Base-by-base conservation (phyloP, 164 flowering plant genomes). In the Cinnamomum micranthum region DNA sequence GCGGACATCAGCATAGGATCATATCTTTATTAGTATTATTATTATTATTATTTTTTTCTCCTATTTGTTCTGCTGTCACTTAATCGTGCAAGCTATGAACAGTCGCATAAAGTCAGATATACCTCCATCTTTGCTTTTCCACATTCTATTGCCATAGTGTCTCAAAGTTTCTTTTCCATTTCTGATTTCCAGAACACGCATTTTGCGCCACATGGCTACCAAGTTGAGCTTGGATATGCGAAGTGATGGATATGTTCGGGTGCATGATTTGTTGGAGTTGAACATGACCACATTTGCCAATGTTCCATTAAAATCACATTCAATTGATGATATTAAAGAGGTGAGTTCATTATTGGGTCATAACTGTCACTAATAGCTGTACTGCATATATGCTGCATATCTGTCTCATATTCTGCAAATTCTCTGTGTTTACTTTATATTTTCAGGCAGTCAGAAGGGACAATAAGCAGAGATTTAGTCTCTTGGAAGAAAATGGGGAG, bases 121-220 rank as follows among this genome's bases (percentile, higher is more conserved):
- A 31, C 5, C 11, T 41, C 47, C 47, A 41, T 41, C 11, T 41
- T 41, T 10, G 2, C 3, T 28, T n/a, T 41, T 20, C 6, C 35
- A 3, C 35, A 22, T 31, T 64, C 12, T 27, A 31, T 17, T n/a
- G 24, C 15, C 60, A 23, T 13, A 73, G 69, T 27, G 15, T 27
- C 11, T 33, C 35, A 28, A 28, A 59, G n/a, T 4, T 27, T 51
- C 25, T 47, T 58, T 69, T 62, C 51, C 50, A 51, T 65, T 7
- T 75, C 64, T 19, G 52, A 22, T 65, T 79, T 80, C 60, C 84
- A 95, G 99, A 82, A 88, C 93, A 6, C 85, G 94, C 1, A 85
- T 95, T 73, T 78, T 95, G 85, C 88, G 99, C 35, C 99, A 95
- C 80, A 88, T 83, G 95, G 97, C 98, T 20, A 73, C 87, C 50